Base-by-base conservation (phyloP, 179 eudicot species). In the Spergularia azorica region DNA sequence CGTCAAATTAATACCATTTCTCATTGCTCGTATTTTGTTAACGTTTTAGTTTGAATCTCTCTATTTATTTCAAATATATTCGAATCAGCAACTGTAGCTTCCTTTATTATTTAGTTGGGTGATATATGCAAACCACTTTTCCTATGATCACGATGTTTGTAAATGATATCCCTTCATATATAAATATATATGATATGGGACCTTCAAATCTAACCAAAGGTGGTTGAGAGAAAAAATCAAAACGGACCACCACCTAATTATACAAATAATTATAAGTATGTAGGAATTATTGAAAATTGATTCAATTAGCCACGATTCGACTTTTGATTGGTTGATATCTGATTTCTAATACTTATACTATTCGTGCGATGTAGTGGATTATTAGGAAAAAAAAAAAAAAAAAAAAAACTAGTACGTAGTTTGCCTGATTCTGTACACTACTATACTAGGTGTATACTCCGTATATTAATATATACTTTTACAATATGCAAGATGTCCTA, bases 201-300 rank as follows among this genome's bases (percentile, higher is more conserved):
- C 79, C 82, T 71, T 55, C 36, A 68, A 68, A 82, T 81, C 78
- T 67, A 81, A 63, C 59, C 62, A 63, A 55, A 38, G 65, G 65
- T 79, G 66, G 41, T 21, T 21, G 26, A 26, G 58, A 57, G 39
- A 71, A 16, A 11, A 9, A 41, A 63, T 5, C 4, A 65, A 65
- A 46, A 3, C 46, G 75, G 56, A 46, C 71, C 71, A 67, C 78
- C 78, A 79, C 78, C 69, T 60, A 41, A 39, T 36, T n/a, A 65
- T 36, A 16, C 62, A n/a, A 41, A 20, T 63, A 43, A 55, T 36
- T 36, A 36, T 36, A 36, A 9, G 51, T 17, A 9, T 57, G 15
- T 77, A 12, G 55, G 58, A 60, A 72, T 58, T 57, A 15, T 18
- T 14, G 54, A 17, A 68, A 58, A 69, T 73, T 1, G 3, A 51